A percentile compares a stretch with the other conserved stretches of the same genome.
These are phyloP conservation scores for Houttuynia cordata DNA, from an alignment of 164 flowering plant species.

Conservation along the genomic window DNA sequence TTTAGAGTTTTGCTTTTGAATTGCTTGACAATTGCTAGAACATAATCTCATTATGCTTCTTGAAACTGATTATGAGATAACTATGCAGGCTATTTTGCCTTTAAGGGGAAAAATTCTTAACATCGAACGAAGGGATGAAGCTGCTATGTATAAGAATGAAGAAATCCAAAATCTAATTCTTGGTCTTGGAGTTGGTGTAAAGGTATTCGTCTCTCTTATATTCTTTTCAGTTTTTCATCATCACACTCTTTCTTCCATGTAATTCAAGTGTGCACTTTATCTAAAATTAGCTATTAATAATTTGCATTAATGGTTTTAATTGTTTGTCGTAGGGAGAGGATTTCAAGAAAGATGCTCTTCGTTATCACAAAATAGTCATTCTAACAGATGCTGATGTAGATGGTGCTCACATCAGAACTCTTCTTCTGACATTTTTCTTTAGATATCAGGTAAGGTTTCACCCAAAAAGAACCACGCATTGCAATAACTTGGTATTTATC, in stretches of 20 bases:
- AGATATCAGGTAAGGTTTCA: constrained; percentile 74
- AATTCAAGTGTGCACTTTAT: neutral
- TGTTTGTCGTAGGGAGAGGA: constrained; percentile 70
- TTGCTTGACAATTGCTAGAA: too few species aligned
- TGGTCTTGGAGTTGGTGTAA: constrained; percentile 91
- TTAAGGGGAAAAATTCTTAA: constrained; percentile 90
- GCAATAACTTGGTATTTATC: neutral
- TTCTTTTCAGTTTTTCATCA: neutral
- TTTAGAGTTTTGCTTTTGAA: too few species aligned
- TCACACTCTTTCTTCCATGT: neutral
- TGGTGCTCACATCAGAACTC: constrained; percentile 96
- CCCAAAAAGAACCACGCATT: too few species aligned
- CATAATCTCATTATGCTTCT: neutral
- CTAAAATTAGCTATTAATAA: neutral
- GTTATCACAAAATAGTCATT: constrained; percentile 92
- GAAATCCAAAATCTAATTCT: constrained; percentile 90
- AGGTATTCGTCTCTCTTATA: constrained; percentile 33
- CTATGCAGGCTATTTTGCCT: constrained; percentile 86
- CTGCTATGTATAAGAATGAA: constrained; percentile 92
- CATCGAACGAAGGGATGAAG: constrained; percentile 84
- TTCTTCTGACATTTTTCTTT: constrained; percentile 85
- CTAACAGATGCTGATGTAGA: constrained; percentile 99
- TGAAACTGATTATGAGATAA: neutral
- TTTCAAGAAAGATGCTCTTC: constrained; percentile 75
- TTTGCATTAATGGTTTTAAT: neutral